Evolutionary conservation across 2,329 filamentous ascomycete genomes (phyloP).

Genomic region (Exophiala sp.): DNA sequence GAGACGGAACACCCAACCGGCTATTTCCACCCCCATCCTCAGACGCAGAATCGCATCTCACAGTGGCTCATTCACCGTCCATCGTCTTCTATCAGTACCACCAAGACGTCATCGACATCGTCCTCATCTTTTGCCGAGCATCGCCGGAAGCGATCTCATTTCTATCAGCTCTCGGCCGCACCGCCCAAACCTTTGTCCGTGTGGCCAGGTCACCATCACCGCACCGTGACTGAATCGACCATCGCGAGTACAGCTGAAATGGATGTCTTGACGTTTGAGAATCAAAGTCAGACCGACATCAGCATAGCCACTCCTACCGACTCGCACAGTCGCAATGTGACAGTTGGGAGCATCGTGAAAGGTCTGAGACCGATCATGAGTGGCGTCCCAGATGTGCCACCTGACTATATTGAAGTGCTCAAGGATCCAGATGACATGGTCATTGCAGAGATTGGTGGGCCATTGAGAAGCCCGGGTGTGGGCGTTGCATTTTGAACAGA

Average conservation of each 20-base stretch:
- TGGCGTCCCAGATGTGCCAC: constrained; percentile 19
- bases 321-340: constrained; percentile 20
- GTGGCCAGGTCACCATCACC: constrained; percentile 18
- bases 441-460: constrained; percentile 24
- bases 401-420: constrained; percentile 15
- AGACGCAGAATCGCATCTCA: constrained; percentile 24
- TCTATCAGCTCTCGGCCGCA: constrained; percentile 25
- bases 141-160: constrained; percentile 25
- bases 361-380: constrained; percentile 18
- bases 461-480: constrained; percentile 24
- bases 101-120: constrained; percentile 21
- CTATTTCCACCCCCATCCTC: constrained; percentile 22
- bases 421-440: constrained; percentile 10
- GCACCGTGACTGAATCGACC: constrained; percentile 27
- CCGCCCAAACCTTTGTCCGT: constrained; percentile 19
- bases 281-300: constrained; percentile 22
- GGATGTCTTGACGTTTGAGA: constrained; percentile 21
- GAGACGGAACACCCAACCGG: constrained; percentile 10
- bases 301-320: constrained; percentile 21
- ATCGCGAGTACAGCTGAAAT: constrained; percentile 24
- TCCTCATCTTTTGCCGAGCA: constrained; percentile 26
- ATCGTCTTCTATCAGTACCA: constrained; percentile 25
- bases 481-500: constrained; percentile 27
- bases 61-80: constrained; percentile 26
- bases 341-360: constrained; percentile 17